These are phyloP conservation scores for Ganoderma multipileum DNA, from an alignment of 1,284 basidiomycete species.

Conservation along the genomic window DNA sequence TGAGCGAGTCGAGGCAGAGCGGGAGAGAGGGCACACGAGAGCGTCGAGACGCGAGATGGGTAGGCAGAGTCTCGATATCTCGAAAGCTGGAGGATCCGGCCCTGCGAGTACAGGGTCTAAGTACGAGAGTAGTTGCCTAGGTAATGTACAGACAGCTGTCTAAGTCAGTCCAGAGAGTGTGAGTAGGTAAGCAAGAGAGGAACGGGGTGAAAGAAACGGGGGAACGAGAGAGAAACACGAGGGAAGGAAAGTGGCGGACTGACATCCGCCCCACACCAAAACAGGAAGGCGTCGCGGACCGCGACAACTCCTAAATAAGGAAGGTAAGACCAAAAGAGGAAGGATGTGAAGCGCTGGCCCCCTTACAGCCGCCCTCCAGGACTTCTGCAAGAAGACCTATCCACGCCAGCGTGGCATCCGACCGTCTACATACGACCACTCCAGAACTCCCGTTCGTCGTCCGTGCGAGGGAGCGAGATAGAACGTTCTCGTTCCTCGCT, in stretches of 20 bases:
- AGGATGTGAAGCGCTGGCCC: not conserved
- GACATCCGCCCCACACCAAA: not conserved
- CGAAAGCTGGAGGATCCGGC: not conserved
- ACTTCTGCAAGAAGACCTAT: not conserved
- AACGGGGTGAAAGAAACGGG: not conserved
- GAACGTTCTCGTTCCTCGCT: not conserved
- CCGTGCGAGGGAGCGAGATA: not conserved
- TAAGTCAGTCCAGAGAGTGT: too few relatives aligned
- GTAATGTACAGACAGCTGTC: too few relatives aligned
- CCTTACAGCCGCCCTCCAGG: constrained; percentile 4
- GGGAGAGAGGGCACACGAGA: not conserved
- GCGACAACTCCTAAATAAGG: not conserved
- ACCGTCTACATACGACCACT: not conserved
- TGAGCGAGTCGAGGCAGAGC: not conserved
- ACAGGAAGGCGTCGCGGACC: not conserved
- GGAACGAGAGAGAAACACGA: not conserved
- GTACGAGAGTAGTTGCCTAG: not conserved
- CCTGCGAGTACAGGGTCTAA: not conserved
- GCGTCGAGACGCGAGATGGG: not conserved
- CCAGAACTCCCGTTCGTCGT: not conserved
- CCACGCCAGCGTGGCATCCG: not conserved
- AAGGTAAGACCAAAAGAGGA: not conserved
- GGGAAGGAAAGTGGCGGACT: not conserved
- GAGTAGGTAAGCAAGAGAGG: too few relatives aligned
- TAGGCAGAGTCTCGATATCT: not conserved